phyloP scores from a whole-genome alignment of 768 basidiomycete genomes.

The Tulasnella sp. region DNA sequence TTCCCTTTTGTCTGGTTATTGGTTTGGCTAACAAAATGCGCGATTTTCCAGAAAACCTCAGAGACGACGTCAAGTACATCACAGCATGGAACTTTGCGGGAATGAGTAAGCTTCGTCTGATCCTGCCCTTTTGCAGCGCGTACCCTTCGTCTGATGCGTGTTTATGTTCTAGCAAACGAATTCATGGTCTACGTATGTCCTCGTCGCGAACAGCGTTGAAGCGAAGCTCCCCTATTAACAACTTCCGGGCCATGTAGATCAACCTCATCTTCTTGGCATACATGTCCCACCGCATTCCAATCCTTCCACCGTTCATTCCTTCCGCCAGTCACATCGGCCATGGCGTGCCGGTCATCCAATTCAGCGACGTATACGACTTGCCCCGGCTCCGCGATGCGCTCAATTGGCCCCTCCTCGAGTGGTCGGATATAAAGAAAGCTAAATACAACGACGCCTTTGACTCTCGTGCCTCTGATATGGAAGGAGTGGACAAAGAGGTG shows the following conservation, averaged over 20 bases:
- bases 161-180: conserved; percentile 3
- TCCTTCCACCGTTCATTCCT: conserved; percentile 2
- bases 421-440: conserved; percentile 52
- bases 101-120: not conserved
- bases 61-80: not conserved
- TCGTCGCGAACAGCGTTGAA: not conserved
- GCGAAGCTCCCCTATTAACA: not conserved
- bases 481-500: not conserved
- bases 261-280: not conserved
- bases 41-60: conserved; percentile 5
- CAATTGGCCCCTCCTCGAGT: conserved; percentile 48
- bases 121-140: not conserved
- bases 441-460: conserved; percentile 12
- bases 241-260: not conserved
- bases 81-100: conserved; percentile 15
- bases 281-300: conserved; percentile 8
- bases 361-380: conserved; percentile 56
- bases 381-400: conserved; percentile 41
- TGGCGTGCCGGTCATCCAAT: conserved; percentile 24
- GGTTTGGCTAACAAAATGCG: not conserved
- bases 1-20: too few species aligned
- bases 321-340: not conserved
- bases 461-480: not conserved
- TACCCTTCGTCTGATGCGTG: not conserved
- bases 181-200: conserved; percentile 8